Evolutionary conservation across 2,329 filamentous ascomycete genomes (phyloP).

Genomic region (Calonectria ilicicola): DNA sequence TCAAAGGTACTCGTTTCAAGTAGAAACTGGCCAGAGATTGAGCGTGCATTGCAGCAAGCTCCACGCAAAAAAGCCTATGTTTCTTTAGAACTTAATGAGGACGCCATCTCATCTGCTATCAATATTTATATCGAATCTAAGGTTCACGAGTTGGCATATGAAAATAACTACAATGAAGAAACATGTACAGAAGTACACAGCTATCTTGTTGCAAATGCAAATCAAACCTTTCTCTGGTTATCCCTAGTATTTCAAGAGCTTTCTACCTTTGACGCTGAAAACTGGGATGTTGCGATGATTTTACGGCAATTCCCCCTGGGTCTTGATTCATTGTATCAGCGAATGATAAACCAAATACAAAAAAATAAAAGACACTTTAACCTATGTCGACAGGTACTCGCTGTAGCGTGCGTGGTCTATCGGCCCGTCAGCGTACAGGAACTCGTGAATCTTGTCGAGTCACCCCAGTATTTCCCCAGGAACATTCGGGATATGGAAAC

Average conservation of each 20-base stretch:
- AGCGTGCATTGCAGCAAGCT: constrained; percentile 28
- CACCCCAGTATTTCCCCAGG: constrained; percentile 5
- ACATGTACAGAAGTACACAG: constrained; percentile 13
- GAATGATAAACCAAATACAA: constrained; percentile 52
- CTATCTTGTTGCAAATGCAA: constrained; percentile 46
- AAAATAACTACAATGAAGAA: constrained; percentile 24
- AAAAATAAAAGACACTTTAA: constrained; percentile 42
- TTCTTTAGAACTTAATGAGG: constrained; percentile 52
- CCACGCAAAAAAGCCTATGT: constrained; percentile 40
- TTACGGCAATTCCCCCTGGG: constrained; percentile 46
- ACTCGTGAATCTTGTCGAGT: constrained; percentile 38
- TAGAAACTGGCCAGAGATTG: not conserved
- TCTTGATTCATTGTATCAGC: constrained; percentile 51
- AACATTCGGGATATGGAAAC: constrained; percentile 32
- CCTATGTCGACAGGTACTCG: constrained; percentile 50
- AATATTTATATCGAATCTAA: constrained; percentile 52
- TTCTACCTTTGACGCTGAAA: constrained; percentile 14
- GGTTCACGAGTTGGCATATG: constrained; percentile 42
- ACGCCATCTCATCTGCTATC: constrained; percentile 51
- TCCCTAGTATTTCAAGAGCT: constrained; percentile 35
- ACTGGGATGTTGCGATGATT: constrained; percentile 22
- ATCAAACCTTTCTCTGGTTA: constrained; percentile 49
- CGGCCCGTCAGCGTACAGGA: constrained; percentile 53
- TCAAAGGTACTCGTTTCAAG: not conserved
- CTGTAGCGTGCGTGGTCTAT: constrained; percentile 43